A percentile compares a stretch with the other conserved stretches of the same genome.
These are phyloP conservation scores for Didymella pinodella DNA, from an alignment of 2,329 filamentous ascomycete species.

Conservation along the genomic window DNA sequence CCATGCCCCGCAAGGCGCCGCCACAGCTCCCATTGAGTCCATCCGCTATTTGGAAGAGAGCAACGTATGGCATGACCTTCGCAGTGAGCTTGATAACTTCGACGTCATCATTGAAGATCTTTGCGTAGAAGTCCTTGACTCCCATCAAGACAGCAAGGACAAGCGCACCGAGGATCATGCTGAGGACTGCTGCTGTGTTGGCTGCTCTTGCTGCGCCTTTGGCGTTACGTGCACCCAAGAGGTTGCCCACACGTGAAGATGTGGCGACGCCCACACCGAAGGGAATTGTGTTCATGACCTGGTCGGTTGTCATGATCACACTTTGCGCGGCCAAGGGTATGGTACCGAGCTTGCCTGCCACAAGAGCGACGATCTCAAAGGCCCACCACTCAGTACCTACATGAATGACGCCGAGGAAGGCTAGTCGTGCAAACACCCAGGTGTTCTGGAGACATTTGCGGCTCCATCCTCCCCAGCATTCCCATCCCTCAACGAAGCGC, in stretches of 20 bases:
- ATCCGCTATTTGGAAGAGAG: slow-evolving; percentile 89
- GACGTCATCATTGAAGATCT: slow-evolving; percentile 81
- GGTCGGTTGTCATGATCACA: slow-evolving; percentile 89
- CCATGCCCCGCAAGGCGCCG: slow-evolving; percentile 82
- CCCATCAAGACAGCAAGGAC: slow-evolving; percentile 75
- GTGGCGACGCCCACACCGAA: slow-evolving; percentile 87
- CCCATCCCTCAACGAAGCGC: slow-evolving; percentile 71
- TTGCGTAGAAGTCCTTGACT: slow-evolving; percentile 75
- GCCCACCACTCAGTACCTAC: slow-evolving; percentile 96
- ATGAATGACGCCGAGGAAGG: slow-evolving; percentile 78
- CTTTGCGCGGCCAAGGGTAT: slow-evolving; percentile 81
- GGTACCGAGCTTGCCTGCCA: slow-evolving; percentile 80
- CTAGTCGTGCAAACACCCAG: slow-evolving; percentile 75
- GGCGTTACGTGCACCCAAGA: slow-evolving; percentile 73
- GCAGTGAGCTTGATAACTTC: slow-evolving; percentile 76
- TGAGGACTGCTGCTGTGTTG: slow-evolving; percentile 77
- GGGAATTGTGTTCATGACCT: slow-evolving; percentile 83
- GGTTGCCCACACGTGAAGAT: slow-evolving; percentile 78
- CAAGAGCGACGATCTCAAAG: slow-evolving; percentile 87
- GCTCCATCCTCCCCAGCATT: slow-evolving; percentile 82
- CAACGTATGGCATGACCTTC: slow-evolving; percentile 83
- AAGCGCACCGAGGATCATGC: slow-evolving; percentile 70
- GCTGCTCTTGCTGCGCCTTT: slow-evolving; percentile 74
- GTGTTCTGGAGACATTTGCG: slow-evolving; percentile 71
- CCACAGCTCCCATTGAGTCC: slow-evolving; percentile 87